Evolutionary conservation across 1,139 yeast species (phyloP), one percentile per base, ranked within the genome.

Genomic region (Diutina sp.): DNA sequence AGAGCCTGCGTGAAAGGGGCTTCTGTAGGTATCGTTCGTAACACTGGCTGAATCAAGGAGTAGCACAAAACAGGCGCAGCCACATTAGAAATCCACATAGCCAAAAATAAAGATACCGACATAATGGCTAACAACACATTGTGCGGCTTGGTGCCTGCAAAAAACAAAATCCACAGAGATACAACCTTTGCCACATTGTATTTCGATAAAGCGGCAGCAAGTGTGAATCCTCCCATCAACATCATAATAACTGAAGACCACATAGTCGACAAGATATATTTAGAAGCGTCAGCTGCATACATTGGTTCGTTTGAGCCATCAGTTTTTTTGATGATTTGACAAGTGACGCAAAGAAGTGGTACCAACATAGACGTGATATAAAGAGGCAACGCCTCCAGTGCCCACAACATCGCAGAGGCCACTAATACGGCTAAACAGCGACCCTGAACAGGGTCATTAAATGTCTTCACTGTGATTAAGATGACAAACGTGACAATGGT

Each of bases 31-130:
- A 90, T 71, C 0, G 95, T 87, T 63, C 96, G 79, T 63, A 91
- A 74, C 50, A 91, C 75, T 0, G 97, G 97, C 68, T 90, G 96
- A 58, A 93, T 86, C 62, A 91, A 86, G 1, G 97, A 89, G 66
- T 80, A 90, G 70, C 96, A 87, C 58, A 91, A 77, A 2, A 91
- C 97, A 0, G 98, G 98, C 0, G 97, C 93, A 1, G 98, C 98
- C 51, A 91, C 97, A 67, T 91, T 91, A 21, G 96, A 87, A 55
- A 91, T 93, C 96, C 97, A 91, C 90, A 93, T 91, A 12, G 96
- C 84, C 55, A 88, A 82, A 64, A 91, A 83, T 54, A 90, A 75
- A 0, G 97, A 90, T 55, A 91, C 93, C 55, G 79, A 73, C 97
- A 91, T 90, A 61, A 88, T 84, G 8, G 95, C 82, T 55, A 90